Conservation (phyloP, 2,329 filamentous ascomycete genomes). For the Phyllosticta paracitricarpa region DNA sequence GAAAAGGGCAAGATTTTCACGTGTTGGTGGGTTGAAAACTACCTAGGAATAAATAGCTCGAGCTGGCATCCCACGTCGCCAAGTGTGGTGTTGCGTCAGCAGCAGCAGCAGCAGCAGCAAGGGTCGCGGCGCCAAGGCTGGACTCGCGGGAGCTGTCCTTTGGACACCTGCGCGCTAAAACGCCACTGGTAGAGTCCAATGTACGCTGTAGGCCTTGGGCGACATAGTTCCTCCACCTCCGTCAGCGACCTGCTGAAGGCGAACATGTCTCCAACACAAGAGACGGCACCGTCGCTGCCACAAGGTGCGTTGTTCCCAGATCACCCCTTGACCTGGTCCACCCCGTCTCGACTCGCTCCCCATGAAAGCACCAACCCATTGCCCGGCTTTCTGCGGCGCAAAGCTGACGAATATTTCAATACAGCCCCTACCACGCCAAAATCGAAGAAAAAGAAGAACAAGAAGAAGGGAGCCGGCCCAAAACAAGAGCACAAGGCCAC, state of each 20-base stretch:
- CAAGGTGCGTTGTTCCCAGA: slow-evolving; percentile 1
- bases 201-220: slow-evolving; percentile 9
- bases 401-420: neutral
- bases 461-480: slow-evolving; percentile 45
- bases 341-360: neutral
- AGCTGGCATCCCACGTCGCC: neutral
- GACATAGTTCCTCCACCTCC: slow-evolving; percentile 5
- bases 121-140: neutral
- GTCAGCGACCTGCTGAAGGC: slow-evolving; percentile 9
- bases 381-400: neutral
- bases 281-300: slow-evolving; percentile 6
- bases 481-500: slow-evolving; percentile 14
- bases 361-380: neutral
- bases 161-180: neutral
- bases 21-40: no score
- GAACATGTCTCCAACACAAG: slow-evolving; percentile 8
- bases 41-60: neutral
- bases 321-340: neutral
- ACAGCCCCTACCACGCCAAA: slow-evolving; percentile 5
- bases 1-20: no score
- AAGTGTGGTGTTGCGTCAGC: neutral
- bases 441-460: slow-evolving; percentile 45
- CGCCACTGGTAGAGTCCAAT: neutral
- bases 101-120: neutral
- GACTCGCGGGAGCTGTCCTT: neutral